Evolutionary conservation across 176 grass and related monocot species (phyloP).

Genomic region (Carex myosuroides): DNA sequence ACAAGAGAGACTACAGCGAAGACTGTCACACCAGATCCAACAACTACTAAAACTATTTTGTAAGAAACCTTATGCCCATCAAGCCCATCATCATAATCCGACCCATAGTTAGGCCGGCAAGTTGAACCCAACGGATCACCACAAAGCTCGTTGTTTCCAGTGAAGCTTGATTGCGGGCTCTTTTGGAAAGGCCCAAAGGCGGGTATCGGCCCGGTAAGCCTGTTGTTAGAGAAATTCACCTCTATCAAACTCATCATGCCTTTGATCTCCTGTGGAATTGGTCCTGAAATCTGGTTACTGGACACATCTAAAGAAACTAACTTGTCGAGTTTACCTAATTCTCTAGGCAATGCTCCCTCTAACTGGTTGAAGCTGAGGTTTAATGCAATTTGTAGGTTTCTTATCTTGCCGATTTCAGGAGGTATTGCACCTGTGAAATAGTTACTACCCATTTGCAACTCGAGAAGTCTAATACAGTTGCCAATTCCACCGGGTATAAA

Average conservation of each 20-base stretch:
- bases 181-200: constrained; percentile 83
- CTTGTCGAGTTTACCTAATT: constrained; percentile 82
- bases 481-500: constrained; percentile 49
- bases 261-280: constrained; percentile 69
- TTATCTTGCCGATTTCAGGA: constrained; percentile 74
- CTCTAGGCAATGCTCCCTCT: constrained; percentile 45
- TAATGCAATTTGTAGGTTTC: constrained; percentile 86
- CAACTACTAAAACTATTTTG: constrained; percentile 66
- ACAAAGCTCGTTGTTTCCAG: constrained; percentile 66
- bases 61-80: constrained; percentile 80
- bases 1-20: constrained; percentile 61
- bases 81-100: constrained; percentile 39
- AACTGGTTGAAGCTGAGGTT: constrained; percentile 93
- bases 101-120: constrained; percentile 45
- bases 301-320: constrained; percentile 76
- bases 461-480: constrained; percentile 51
- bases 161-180: constrained; percentile 64
- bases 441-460: constrained; percentile 72
- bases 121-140: constrained; percentile 58
- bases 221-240: constrained; percentile 90
- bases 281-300: constrained; percentile 72
- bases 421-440: constrained; percentile 63
- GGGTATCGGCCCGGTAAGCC: constrained; percentile 54
- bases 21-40: constrained; percentile 67
- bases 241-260: constrained; percentile 97